Percentiles rank a stretch among this genome's conserved stretches.
These are phyloP conservation scores for Zostera marina DNA, from an alignment of 116 monocot genomes.

Conservation along the genomic window DNA sequence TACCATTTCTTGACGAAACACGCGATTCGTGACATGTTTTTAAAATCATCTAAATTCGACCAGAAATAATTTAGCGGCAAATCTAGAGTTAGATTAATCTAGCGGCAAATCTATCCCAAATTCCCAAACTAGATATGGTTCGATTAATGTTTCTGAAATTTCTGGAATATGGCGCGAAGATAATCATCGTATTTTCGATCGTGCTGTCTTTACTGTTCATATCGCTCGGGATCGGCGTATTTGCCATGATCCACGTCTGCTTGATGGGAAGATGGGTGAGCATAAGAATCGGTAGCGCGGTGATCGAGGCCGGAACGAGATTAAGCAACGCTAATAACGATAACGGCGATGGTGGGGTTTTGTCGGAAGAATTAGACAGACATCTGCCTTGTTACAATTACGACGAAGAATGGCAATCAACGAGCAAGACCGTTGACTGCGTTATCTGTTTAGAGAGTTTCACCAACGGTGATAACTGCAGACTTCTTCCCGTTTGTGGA, in stretches of 20 bases:
- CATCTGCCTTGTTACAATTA: conserved; percentile 35
- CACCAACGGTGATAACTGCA: conserved; percentile 20
- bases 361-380: conserved; percentile 26
- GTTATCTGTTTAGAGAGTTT: conserved; percentile 49
- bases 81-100: too few species aligned
- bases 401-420: conserved; percentile 5
- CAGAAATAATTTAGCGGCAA: too few species aligned
- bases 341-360: conserved; percentile 14
- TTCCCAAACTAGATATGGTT: too few species aligned
- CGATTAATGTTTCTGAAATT: not conserved
- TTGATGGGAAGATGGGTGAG: conserved; percentile 16
- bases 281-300: conserved; percentile 1
- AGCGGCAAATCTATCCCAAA: too few species aligned
- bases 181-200: conserved; percentile 16
- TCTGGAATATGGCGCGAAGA: not conserved
- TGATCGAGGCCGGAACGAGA: not conserved
- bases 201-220: conserved; percentile 18
- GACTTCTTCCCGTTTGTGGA: conserved; percentile 22
- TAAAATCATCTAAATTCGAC: too few species aligned
- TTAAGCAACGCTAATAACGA: too few species aligned
- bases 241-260: conserved; percentile 28
- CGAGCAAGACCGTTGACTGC: conserved; percentile 10
- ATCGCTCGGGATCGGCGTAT: conserved; percentile 12
- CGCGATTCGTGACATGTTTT: too few species aligned
- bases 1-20: too few species aligned